Evolutionary conservation across 331 rosid species (phyloP).

Genomic region (Erythrophleum ivorense): DNA sequence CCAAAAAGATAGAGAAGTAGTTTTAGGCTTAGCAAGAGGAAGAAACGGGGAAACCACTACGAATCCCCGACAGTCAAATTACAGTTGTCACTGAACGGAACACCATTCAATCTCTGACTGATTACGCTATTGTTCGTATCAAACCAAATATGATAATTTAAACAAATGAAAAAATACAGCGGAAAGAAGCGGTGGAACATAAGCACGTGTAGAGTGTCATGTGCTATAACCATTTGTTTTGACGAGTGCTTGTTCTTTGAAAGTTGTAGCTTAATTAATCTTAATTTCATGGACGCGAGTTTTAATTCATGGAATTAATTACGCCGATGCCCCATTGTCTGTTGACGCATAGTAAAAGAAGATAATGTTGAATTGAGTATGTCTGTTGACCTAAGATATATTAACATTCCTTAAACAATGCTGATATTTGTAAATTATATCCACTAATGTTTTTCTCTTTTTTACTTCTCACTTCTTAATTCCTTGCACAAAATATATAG

Average conservation of each 20-base stretch:
- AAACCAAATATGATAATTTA: neutral
- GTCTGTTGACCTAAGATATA: neutral
- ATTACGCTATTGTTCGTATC: neutral
- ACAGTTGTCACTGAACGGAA: conserved; percentile 64
- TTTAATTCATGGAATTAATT: neutral
- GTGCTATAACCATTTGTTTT: neutral
- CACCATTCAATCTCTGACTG: neutral
- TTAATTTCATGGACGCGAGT: neutral
- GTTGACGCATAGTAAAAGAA: neutral
- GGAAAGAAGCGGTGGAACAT: neutral
- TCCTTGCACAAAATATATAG: too few relatives aligned
- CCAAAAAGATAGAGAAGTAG: neutral
- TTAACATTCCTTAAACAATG: neutral
- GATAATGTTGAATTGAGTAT: neutral
- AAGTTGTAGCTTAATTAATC: neutral
- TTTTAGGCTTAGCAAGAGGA: neutral
- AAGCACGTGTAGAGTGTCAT: neutral
- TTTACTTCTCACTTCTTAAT: too few relatives aligned
- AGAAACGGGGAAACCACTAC: neutral
- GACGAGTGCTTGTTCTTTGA: neutral
- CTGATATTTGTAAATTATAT: neutral
- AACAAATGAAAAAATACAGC: neutral
- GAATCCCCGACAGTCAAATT: conserved; percentile 48
- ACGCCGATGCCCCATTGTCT: neutral
- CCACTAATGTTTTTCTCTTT: too few relatives aligned